These are phyloP conservation scores for Kodamaea fukazawae DNA, from an alignment of 805 yeast species.

Conservation along the genomic window DNA sequence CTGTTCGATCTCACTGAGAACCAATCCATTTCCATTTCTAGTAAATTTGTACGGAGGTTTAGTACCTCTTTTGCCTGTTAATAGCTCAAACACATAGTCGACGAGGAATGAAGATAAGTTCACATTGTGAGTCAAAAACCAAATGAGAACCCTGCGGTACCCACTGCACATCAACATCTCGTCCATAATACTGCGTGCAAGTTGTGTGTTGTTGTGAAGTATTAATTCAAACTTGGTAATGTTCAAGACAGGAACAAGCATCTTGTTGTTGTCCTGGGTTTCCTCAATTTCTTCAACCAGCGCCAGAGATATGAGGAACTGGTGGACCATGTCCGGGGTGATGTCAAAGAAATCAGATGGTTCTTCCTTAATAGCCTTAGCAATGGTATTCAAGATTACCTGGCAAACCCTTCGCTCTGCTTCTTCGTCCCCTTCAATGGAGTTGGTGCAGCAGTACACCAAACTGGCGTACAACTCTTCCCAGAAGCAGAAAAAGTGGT, in stretches of 20 bases:
- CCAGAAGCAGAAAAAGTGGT: conserved; percentile 28
- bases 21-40: conserved; percentile 49
- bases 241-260: conserved; percentile 29
- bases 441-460: conserved; percentile 22
- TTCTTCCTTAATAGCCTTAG: conserved; percentile 50
- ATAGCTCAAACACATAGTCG: conserved; percentile 61
- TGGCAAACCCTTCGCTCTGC: conserved; percentile 32
- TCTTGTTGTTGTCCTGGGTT: conserved; percentile 25
- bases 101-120: conserved; percentile 54
- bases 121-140: conserved; percentile 61
- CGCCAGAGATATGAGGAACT: conserved; percentile 39
- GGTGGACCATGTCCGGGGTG: conserved; percentile 52
- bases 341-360: conserved; percentile 18
- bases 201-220: conserved; percentile 48
- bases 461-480: conserved; percentile 22
- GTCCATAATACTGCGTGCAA: conserved; percentile 58
- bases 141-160: conserved; percentile 57
- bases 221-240: conserved; percentile 50
- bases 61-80: conserved; percentile 55
- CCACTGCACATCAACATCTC: conserved; percentile 72
- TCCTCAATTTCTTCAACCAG: conserved; percentile 21
- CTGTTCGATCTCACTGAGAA: conserved; percentile 56
- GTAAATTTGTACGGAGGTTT: conserved; percentile 43
- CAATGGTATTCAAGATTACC: conserved; percentile 46
- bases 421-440: conserved; percentile 25